Conservation (phyloP, 75 land plant genomes). For the Pinus tabuliformis region DNA sequence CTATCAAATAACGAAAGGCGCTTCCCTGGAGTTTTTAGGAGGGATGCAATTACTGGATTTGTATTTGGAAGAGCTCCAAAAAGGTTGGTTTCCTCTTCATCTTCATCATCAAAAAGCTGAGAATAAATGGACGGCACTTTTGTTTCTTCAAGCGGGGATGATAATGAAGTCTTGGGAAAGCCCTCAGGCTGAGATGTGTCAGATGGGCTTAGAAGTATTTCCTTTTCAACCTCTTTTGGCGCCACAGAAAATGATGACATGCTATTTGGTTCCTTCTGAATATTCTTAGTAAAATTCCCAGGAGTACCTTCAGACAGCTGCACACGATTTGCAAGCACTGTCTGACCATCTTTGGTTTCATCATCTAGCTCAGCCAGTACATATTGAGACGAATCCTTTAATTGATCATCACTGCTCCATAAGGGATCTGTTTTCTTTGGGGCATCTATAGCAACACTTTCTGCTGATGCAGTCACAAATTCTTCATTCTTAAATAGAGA, state of each 20-base stretch:
- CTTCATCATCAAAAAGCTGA: conserved; percentile 3
- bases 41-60: background rate
- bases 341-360: background rate
- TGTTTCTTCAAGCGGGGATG: background rate
- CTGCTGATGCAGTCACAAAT: background rate
- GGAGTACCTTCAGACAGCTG: background rate
- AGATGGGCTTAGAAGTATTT: background rate
- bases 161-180: background rate
- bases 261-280: background rate
- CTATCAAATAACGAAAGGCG: conserved; percentile 7
- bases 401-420: background rate
- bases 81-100: conserved; percentile 9
- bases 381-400: background rate
- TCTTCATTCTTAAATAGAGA: background rate
- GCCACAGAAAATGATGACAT: background rate
- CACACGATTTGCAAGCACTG: background rate
- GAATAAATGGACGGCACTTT: background rate
- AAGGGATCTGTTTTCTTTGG: background rate
- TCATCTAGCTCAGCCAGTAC: background rate
- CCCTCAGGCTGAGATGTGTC: background rate
- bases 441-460: no score
- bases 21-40: background rate
- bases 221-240: background rate
- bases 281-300: background rate
- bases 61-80: conserved; percentile 7